These are phyloP conservation scores for Asterionellopsis glacialis DNA, from an alignment of 108 stramenopile species.

Conservation along the genomic window DNA sequence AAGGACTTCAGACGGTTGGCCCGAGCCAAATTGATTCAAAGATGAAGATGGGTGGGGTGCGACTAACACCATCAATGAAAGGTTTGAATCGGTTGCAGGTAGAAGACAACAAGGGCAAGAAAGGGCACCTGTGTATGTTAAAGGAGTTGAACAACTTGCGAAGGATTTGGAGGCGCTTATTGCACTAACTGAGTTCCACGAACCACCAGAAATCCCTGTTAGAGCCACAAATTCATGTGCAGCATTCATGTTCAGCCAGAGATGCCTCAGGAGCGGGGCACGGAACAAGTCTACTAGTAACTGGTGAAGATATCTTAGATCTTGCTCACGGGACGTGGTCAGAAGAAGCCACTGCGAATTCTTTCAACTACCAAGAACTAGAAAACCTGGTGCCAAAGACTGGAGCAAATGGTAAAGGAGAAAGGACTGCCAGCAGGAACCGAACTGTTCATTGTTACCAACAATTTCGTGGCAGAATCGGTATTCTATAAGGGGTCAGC, in stretches of 20 bases:
- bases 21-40: background rate
- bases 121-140: too few species aligned
- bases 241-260: conserved; percentile 7
- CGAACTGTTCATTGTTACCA: conserved; percentile 47
- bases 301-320: background rate
- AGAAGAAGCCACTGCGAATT: background rate
- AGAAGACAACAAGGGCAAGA: too few species aligned
- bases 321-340: conserved; percentile 12
- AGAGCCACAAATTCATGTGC: too few species aligned
- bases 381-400: conserved; percentile 24
- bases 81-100: background rate
- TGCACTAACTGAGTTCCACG: background rate
- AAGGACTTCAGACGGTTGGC: conserved; percentile 23
- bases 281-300: conserved; percentile 11
- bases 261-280: conserved; percentile 37
- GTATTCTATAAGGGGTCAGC: too few species aligned
- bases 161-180: conserved; percentile 21
- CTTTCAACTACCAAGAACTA: conserved; percentile 25
- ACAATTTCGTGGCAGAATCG: conserved; percentile 35
- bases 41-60: background rate
- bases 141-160: conserved; percentile 25
- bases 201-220: conserved; percentile 7
- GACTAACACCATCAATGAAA: background rate
- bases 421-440: conserved; percentile 8
- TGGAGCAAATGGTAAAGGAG: too few species aligned